phyloP scores from a whole-genome alignment of 2,329 filamentous ascomycete species.

The Fusarium torreyae region DNA sequence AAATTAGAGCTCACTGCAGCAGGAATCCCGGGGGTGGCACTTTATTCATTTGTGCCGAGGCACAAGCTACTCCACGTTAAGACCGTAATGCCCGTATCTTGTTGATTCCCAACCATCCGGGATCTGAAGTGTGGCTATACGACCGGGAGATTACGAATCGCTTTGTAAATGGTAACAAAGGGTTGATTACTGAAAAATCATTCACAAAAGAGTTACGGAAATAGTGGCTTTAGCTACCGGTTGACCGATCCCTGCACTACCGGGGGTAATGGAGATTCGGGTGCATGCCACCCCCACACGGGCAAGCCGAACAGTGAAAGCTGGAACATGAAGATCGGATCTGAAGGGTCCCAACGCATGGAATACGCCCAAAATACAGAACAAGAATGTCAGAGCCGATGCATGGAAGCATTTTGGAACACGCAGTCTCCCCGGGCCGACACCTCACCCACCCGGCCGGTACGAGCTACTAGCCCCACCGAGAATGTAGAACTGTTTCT shows the following conservation, averaged over 20 bases:
- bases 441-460: constrained; percentile 4
- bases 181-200: not conserved
- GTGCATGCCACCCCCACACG: constrained; percentile 29
- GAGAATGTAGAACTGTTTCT: not conserved
- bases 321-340: constrained; percentile 29
- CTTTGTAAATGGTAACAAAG: not conserved
- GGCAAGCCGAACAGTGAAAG: constrained; percentile 46
- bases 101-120: not conserved
- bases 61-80: not conserved
- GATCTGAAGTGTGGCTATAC: constrained; percentile 1
- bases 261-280: constrained; percentile 17
- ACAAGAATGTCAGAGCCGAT: constrained; percentile 14
- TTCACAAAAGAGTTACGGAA: constrained; percentile 1
- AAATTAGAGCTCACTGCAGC: constrained; percentile 35
- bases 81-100: not conserved
- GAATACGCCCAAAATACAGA: constrained; percentile 4
- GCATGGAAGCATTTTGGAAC: constrained; percentile 27
- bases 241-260: constrained; percentile 8
- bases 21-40: constrained; percentile 20
- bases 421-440: constrained; percentile 4
- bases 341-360: not conserved
- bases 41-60: not conserved
- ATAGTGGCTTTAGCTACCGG: constrained; percentile 9
- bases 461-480: constrained; percentile 6
- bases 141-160: constrained; percentile 12